A percentile compares a stretch with the other conserved stretches of the same genome.
Conservation (phyloP, 208 protist genomes). For the Acanthamoeba lenticulata region DNA sequence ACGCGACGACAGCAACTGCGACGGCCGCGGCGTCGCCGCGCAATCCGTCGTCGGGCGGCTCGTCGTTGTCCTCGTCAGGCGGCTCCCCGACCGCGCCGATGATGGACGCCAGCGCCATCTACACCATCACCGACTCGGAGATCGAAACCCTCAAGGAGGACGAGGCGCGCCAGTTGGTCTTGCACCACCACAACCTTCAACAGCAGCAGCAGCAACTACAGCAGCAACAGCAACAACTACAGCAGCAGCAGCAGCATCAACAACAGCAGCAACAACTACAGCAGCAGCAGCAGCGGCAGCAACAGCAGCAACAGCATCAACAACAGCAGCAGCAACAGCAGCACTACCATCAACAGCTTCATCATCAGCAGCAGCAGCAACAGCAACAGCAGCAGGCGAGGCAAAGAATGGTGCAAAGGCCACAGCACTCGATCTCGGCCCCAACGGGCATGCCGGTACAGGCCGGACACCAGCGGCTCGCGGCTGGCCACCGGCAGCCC, state of each 20-base stretch:
- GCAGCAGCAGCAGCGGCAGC: too few species aligned
- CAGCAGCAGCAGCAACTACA: not conserved
- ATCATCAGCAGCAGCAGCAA: too few species aligned
- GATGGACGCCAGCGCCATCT: not conserved
- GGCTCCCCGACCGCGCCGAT: not conserved
- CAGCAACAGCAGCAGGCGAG: too few species aligned
- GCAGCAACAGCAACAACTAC: not conserved
- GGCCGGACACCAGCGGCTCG: not conserved
- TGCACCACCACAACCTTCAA: not conserved
- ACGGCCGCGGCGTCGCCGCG: not conserved
- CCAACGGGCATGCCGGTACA: not conserved
- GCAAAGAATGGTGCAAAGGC: too few species aligned
- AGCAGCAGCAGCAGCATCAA: not conserved
- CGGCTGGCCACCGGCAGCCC: not conserved
- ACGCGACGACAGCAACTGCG: not conserved
- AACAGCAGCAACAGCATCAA: not conserved
- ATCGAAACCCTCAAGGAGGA: conserved; percentile 34
- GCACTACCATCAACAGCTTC: not conserved
- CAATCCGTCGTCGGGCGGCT: not conserved
- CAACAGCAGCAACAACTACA: not conserved
- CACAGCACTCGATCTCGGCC: not conserved
- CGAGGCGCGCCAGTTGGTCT: not conserved
- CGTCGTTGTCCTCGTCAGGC: not conserved
- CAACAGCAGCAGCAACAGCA: not conserved
- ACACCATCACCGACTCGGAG: conserved; percentile 32